Evolutionary conservation across 148 eudicot species (phyloP), one percentile per base, ranked within the genome.

Genomic region (Rhododendron ferrugineum): DNA sequence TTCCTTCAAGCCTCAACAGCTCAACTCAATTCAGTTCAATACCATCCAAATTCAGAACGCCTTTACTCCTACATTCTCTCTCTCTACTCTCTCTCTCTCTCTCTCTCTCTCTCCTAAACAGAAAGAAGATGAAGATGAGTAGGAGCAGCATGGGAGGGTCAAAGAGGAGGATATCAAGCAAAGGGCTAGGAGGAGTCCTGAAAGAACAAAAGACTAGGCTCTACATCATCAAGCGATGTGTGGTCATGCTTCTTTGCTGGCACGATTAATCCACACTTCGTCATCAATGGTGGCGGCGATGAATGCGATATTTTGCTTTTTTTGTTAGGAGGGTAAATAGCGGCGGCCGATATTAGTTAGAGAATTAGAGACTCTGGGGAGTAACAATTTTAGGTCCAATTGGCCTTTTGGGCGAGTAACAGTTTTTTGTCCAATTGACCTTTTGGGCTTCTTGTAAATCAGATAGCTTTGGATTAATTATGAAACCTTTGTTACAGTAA

Each of bases 231-330:
- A 91, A 91, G 79, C 91, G 98, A 88, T 96, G 99, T 88, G 98
- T 96, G 3, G 98, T 96, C 79, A 96, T 96, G 99, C 96, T 96
- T 23, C 94, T 96, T 82, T 96, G 99, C 80, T 96, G 95, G 92
- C 98, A 96, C 92, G 99, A 96, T 26, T 92, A 85, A 87, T 50
- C 78, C 30, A 4, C 15, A 52, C 60, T 11, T 5, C 11, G 0
- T 34, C 28, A 1, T n/a, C 49, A 90, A 95, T 70, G 91, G 94
- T 5, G 16, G 32, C 10, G 0, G 28, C 8, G 5, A 81, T 22
- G 47, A 23, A 5, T 18, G 36, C 9, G 3, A 20, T 22, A 5
- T 58, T 68, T 70, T 30, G 42, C 6, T 42, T 30, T 47, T 40
- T 47, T 7, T 18, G 34, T 52, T 58, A 42, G 28, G 74, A 80